These are phyloP conservation scores for Eragrostis tef DNA, from an alignment of 202 grass and related monocot genomes.

Conservation along the genomic window DNA sequence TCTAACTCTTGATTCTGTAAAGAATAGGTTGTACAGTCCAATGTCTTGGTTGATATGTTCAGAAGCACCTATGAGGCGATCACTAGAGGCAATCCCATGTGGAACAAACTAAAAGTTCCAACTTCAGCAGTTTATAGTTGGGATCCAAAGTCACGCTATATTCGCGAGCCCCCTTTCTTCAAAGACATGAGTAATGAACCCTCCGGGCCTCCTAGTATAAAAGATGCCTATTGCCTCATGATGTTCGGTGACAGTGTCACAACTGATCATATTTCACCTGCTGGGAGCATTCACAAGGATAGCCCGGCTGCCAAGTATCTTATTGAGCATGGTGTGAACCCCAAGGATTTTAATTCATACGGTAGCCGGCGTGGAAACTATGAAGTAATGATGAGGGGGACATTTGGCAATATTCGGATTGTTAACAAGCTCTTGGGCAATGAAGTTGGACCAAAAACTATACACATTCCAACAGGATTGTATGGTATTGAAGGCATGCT, in stretches of 20 bases:
- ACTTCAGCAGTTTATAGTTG: not conserved
- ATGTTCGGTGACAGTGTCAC: slow-evolving; percentile 66
- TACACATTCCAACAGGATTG: slow-evolving; percentile 55
- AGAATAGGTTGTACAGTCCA: slow-evolving; percentile 48
- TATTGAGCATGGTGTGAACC: slow-evolving; percentile 56
- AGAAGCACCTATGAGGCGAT: slow-evolving; percentile 61
- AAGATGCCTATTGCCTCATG: slow-evolving; percentile 62
- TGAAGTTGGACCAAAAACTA: slow-evolving; percentile 64
- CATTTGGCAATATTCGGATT: slow-evolving; percentile 66
- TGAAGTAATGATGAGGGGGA: slow-evolving; percentile 65
- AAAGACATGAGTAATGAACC: not conserved
- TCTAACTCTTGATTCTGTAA: not conserved
- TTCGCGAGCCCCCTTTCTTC: not conserved
- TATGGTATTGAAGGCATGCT: not conserved
- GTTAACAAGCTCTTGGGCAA: slow-evolving; percentile 61
- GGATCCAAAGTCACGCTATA: not conserved
- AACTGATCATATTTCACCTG: slow-evolving; percentile 32
- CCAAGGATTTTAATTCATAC: slow-evolving; percentile 65
- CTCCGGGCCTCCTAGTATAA: slow-evolving; percentile 3
- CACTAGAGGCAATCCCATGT: slow-evolving; percentile 67
- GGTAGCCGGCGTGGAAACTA: slow-evolving; percentile 61
- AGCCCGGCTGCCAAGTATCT: slow-evolving; percentile 63
- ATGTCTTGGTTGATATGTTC: slow-evolving; percentile 63
- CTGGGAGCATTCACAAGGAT: slow-evolving; percentile 60
- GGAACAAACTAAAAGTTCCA: slow-evolving; percentile 63